Conservation (phyloP, 2,329 filamentous ascomycete species). For the Domatiomyces globalis region DNA sequence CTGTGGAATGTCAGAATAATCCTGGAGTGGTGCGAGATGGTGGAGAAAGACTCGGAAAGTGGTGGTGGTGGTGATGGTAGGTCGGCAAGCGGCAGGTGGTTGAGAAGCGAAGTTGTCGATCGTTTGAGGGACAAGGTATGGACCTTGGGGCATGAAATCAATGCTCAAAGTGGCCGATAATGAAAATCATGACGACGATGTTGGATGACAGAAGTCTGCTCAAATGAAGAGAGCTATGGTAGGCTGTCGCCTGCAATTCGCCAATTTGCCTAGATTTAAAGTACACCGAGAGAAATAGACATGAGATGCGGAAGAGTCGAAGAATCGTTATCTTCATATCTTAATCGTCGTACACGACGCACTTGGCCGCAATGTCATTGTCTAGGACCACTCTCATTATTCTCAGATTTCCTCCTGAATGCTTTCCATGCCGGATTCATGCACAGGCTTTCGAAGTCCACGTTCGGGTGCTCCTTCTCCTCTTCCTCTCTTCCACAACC, state of each 20-base stretch:
- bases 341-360: too few relatives aligned
- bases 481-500: constrained; percentile 59
- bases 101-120: constrained; percentile 43
- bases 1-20: constrained; percentile 49
- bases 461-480: constrained; percentile 29
- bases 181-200: neutral
- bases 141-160: constrained; percentile 7
- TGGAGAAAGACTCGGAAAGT: constrained; percentile 23
- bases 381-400: too few relatives aligned
- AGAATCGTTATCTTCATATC: too few relatives aligned
- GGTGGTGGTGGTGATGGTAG: constrained; percentile 4
- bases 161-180: neutral
- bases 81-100: constrained; percentile 27
- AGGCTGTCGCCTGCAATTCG: neutral
- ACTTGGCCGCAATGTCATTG: too few relatives aligned
- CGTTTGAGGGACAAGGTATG: constrained; percentile 39
- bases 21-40: constrained; percentile 51
- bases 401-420: neutral
- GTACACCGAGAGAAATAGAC: neutral
- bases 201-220: too few relatives aligned
- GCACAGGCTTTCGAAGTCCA: constrained; percentile 26
- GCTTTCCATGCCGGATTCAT: neutral
- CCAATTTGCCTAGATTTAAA: neutral
- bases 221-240: neutral
- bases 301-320: too few relatives aligned